Conservation (phyloP, 345 rosid species). For the Ailanthus altissimus region DNA sequence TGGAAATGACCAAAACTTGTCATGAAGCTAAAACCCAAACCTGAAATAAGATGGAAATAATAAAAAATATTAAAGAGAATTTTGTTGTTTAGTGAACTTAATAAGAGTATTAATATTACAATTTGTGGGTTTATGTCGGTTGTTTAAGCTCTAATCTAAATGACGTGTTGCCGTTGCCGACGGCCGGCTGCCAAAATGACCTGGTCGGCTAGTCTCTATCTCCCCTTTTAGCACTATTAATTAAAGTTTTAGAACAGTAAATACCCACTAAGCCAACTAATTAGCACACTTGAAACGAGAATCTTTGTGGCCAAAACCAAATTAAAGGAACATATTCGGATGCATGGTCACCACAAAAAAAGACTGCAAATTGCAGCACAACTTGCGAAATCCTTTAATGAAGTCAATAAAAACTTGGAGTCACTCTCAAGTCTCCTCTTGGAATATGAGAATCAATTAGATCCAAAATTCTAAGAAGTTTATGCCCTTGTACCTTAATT, state of each 20-base stretch:
- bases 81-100: conserved; percentile 8
- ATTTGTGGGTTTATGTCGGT: conserved; percentile 3
- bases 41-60: not conserved
- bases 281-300: not conserved
- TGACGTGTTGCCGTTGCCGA: conserved; percentile 9
- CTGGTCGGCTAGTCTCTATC: not conserved
- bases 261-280: not conserved
- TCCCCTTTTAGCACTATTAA: not conserved
- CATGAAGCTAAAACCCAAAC: conserved; percentile 8
- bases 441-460: conserved; percentile 16
- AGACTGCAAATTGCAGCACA: conserved; percentile 22
- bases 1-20: conserved; percentile 13
- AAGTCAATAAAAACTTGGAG: conserved; percentile 24
- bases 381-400: conserved; percentile 20
- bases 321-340: conserved; percentile 27
- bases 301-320: not conserved
- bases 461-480: conserved; percentile 12
- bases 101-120: conserved; percentile 7
- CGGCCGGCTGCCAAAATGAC: conserved; percentile 23
- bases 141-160: conserved; percentile 1
- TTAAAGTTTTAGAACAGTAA: not conserved
- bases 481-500: conserved; percentile 24
- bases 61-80: not conserved
- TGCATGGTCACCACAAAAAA: not conserved
- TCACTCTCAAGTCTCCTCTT: conserved; percentile 4